Conservation (phyloP, 2,329 filamentous ascomycete genomes). For the Aspergillus sp. region DNA sequence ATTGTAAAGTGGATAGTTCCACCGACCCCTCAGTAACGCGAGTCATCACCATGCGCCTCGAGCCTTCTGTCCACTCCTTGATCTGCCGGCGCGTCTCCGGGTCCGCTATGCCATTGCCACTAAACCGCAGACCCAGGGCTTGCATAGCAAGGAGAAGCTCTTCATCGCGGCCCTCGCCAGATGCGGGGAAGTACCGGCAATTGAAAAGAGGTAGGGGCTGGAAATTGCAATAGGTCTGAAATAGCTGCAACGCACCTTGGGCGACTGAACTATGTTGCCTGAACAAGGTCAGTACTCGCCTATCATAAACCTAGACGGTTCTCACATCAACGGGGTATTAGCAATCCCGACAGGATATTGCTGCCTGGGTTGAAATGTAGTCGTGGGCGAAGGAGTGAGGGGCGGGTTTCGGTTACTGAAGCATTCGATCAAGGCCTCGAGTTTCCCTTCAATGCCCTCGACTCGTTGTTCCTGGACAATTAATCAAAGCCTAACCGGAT, state of each 20-base stretch:
- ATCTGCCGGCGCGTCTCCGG: conserved; percentile 16
- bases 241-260: conserved; percentile 21
- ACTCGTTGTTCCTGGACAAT: conserved; percentile 7
- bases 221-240: conserved; percentile 32
- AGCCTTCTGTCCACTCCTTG: conserved; percentile 18
- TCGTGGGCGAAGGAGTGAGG: background rate
- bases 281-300: background rate
- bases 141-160: conserved; percentile 31
- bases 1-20: conserved; percentile 35
- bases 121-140: conserved; percentile 31
- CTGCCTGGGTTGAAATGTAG: conserved; percentile 8
- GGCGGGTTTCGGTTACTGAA: conserved; percentile 2
- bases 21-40: conserved; percentile 28
- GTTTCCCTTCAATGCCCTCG: conserved; percentile 19
- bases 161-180: conserved; percentile 19
- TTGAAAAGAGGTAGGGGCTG: conserved; percentile 35
- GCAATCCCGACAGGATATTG: background rate
- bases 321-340: background rate
- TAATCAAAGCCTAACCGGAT: accelerated
- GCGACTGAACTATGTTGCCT: background rate
- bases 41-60: conserved; percentile 26
- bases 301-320: background rate
- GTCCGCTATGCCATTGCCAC: conserved; percentile 6
- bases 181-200: conserved; percentile 14
- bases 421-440: conserved; percentile 20